A percentile compares a stretch with the other conserved stretches of the same genome.
phyloP scores from a whole-genome alignment of 257 asterid genomes.

The Apocynum venetum region DNA sequence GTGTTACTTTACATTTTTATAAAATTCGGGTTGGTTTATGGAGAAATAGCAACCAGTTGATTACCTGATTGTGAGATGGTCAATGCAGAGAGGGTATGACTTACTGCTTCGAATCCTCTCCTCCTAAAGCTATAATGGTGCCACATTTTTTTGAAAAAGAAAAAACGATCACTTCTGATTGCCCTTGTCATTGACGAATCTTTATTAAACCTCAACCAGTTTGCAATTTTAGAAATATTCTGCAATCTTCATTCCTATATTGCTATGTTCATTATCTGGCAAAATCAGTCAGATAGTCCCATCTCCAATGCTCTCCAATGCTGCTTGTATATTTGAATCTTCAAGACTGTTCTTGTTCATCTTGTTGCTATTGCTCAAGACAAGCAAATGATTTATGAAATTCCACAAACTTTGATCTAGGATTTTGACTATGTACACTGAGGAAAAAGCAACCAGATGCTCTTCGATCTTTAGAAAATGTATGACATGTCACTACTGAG shows the following conservation, averaged over 20 bases:
- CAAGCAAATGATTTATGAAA: not conserved
- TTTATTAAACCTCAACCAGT: not conserved
- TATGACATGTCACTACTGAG: not conserved
- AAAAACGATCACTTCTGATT: not conserved
- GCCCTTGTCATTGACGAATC: not conserved
- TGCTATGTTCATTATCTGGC: not conserved
- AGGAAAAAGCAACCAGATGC: not conserved
- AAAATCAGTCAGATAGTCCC: not conserved
- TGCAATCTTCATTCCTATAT: no score
- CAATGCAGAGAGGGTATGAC: not conserved
- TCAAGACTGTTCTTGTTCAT: not conserved
- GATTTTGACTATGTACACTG: not conserved
- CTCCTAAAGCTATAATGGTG: not conserved
- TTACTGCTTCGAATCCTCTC: not conserved
- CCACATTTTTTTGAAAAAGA: not conserved
- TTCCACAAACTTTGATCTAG: not conserved
- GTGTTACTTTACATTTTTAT: not conserved
- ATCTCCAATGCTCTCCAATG: not conserved
- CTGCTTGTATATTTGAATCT: not conserved
- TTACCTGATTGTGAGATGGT: not conserved
- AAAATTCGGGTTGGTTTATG: not conserved
- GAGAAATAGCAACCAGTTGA: not conserved
- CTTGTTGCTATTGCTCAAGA: not conserved
- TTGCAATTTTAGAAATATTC: no score
- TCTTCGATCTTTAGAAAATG: not conserved